Evolutionary conservation across 2,329 filamentous ascomycete genomes (phyloP), one percentile per base, ranked within the genome.

Genomic region (Podosphaera fusca): DNA sequence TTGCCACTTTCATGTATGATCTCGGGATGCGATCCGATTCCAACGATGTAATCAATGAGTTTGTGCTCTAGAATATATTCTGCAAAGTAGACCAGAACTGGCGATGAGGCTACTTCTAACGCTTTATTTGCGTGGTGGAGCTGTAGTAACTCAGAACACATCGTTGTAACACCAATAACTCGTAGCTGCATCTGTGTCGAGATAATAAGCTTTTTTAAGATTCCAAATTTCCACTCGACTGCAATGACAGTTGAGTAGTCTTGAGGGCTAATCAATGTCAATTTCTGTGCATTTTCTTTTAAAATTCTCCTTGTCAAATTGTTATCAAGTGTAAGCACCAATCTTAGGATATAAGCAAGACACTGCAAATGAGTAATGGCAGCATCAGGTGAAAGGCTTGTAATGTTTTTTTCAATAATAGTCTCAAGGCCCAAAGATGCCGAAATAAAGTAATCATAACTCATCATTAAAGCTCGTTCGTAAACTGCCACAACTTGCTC

Each of bases 131-230:
- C 72, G 58, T 75, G 77, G 75, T 81, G 92, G 31, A 86, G 72
- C 0, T 68, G 66, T 7, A 94, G 76, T 40, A 95, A 74, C 35
- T 86, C 81, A 7, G 65, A 67, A 61, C 85, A 84, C 77, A 95
- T 83, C 29, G 73, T 73, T n/a, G 80, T 77, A 55, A 90, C 81
- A 29, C 87, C 87, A 66, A 80, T 76, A 10, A 94, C 85, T 42
- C 90, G 82, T 42, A 95, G 74, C 65, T 94, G 87, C 87, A 96
- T 95, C 64, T 90, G 86, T 40, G 85, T 83, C 58, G 86, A 90
- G 64, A 78, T 80, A 56, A 95, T 82, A 62, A 90, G 80, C 62
- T 79, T 83, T 63, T 79, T 80, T 55, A 85, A 72, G 1, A 83
- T 72, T 49, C 74, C 73, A 63, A 95, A 81, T 55, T 80, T 82